phyloP scores from a whole-genome alignment of 176 grass and related monocot genomes.

The Panicum miliaceum region DNA sequence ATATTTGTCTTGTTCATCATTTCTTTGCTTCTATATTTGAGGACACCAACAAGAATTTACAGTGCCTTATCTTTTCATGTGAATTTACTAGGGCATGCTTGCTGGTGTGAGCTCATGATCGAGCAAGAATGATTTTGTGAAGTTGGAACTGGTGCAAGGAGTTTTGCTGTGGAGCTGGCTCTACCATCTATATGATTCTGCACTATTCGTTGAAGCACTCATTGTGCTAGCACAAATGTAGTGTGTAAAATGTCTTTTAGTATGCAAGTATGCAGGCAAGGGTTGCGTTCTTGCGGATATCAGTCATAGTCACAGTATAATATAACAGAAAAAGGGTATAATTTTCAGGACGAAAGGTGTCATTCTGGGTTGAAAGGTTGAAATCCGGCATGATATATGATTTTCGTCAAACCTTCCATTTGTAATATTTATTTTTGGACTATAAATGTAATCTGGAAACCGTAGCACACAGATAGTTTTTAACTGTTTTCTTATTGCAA shows the following conservation, averaged over 20 bases:
- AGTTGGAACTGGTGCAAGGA: background rate
- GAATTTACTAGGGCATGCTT: background rate
- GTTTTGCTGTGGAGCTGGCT: background rate
- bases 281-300: background rate
- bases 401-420: background rate
- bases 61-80: background rate
- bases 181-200: constrained; percentile 2
- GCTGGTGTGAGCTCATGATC: background rate
- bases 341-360: constrained; percentile 10
- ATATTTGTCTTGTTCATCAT: background rate
- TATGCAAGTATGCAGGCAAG: background rate
- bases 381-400: background rate
- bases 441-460: constrained; percentile 33
- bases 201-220: constrained; percentile 34
- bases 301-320: constrained; percentile 10
- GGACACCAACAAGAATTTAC: background rate
- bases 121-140: background rate
- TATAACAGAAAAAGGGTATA: constrained; percentile 28
- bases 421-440: constrained; percentile 27
- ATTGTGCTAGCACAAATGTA: constrained; percentile 39
- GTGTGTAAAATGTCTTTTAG: constrained; percentile 33
- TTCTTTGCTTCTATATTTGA: background rate
- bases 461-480: background rate
- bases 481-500: background rate
- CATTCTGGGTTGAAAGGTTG: background rate